A percentile compares a stretch with the other conserved stretches of the same genome.
phyloP scores from a whole-genome alignment of 495 filamentous ascomycete species.

The Penicillium egyptiacum region DNA sequence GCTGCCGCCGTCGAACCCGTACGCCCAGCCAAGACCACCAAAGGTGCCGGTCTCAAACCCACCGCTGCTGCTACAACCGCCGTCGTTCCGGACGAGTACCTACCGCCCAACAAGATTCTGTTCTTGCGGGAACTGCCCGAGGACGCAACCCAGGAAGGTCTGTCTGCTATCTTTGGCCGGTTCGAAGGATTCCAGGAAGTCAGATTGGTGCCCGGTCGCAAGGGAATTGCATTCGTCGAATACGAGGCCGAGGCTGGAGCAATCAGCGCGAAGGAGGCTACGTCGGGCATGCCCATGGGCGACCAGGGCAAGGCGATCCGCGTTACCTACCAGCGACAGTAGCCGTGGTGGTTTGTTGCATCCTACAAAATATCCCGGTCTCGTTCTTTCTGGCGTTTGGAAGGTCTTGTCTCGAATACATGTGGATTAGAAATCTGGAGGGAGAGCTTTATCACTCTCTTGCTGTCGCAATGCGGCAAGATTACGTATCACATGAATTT shows the following conservation, averaged over 20 bases:
- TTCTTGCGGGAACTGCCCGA: slow-evolving; percentile 93
- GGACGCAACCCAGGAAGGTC: slow-evolving; percentile 74
- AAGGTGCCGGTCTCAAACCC: slow-evolving; percentile 80
- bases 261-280: slow-evolving; percentile 93
- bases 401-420: slow-evolving; percentile 21
- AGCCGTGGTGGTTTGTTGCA: slow-evolving; percentile 19
- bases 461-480: slow-evolving; percentile 7
- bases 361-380: slow-evolving; percentile 20
- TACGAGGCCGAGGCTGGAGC: slow-evolving; percentile 88
- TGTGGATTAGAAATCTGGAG: slow-evolving; percentile 26
- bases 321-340: slow-evolving; percentile 92
- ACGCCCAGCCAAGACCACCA: slow-evolving; percentile 70
- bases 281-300: slow-evolving; percentile 83
- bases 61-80: slow-evolving; percentile 65
- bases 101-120: slow-evolving; percentile 96
- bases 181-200: slow-evolving; percentile 97
- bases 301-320: slow-evolving; percentile 67
- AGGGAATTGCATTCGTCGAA: slow-evolving; percentile 93
- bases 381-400: slow-evolving; percentile 39
- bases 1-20: slow-evolving; percentile 51
- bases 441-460: slow-evolving; percentile 16
- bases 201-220: slow-evolving; percentile 79
- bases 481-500: slow-evolving; percentile 13
- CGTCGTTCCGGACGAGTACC: slow-evolving; percentile 92
- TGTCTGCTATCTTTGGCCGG: slow-evolving; percentile 77